Percentiles rank a stretch among this genome's conserved stretches.
phyloP scores from a whole-genome alignment of 2,329 filamentous ascomycete genomes.

The Fusarium sp. region DNA sequence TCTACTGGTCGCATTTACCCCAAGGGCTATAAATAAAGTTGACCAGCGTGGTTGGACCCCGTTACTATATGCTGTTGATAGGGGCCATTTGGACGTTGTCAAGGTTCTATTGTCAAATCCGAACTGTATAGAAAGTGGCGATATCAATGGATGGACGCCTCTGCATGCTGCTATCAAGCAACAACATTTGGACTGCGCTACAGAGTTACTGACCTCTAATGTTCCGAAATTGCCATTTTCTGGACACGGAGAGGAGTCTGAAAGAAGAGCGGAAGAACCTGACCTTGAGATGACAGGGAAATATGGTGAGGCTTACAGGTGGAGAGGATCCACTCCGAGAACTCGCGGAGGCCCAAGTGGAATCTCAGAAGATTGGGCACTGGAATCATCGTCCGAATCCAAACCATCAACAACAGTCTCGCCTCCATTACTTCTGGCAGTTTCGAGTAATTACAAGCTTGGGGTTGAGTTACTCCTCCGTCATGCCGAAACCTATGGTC shows the following conservation, averaged over 20 bases:
- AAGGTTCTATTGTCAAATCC: background rate
- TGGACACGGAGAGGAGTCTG: accelerated
- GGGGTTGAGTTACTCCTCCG: background rate
- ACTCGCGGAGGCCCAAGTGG: background rate
- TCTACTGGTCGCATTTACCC: accelerated
- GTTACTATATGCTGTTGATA: background rate
- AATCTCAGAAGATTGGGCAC: background rate
- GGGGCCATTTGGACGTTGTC: background rate
- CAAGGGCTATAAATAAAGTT: background rate
- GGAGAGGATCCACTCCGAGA: accelerated
- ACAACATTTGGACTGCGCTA: accelerated
- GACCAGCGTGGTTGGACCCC: accelerated
- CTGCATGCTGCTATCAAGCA: background rate
- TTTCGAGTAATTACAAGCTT: accelerated
- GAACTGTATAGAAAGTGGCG: background rate
- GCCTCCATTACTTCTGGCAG: background rate
- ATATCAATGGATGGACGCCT: background rate
- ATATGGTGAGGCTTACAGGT: background rate
- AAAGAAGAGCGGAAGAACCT: accelerated
- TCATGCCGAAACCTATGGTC: accelerated
- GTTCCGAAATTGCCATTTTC: background rate
- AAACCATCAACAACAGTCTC: background rate
- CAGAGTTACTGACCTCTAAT: accelerated
- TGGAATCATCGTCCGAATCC: background rate
- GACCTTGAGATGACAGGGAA: background rate